A percentile compares a stretch with the other conserved stretches of the same genome.
phyloP scores from a whole-genome alignment of 2,329 filamentous ascomycete species.

The Microdochium bolleyi region DNA sequence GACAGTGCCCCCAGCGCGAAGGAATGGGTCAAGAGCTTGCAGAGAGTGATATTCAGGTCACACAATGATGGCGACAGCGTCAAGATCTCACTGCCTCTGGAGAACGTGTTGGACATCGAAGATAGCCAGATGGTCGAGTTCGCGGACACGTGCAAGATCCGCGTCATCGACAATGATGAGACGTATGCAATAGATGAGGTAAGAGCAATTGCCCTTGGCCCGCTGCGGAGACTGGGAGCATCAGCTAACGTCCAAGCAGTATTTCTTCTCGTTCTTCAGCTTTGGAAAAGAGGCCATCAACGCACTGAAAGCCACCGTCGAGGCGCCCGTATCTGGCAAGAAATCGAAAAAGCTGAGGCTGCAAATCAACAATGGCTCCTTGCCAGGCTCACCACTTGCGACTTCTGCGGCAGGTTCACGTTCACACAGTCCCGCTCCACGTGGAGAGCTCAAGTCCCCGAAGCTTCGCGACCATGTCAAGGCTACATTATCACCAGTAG shows the following conservation, averaged over 20 bases:
- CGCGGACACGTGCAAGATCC: constrained; percentile 87
- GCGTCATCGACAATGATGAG: constrained; percentile 88
- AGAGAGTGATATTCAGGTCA: constrained; percentile 90
- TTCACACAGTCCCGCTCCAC: constrained; percentile 1
- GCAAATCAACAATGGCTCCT: not conserved
- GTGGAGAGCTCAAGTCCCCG: constrained; percentile 21
- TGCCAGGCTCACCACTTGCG: not conserved
- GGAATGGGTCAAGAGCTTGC: constrained; percentile 92
- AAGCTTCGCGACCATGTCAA: constrained; percentile 49
- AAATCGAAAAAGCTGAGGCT: constrained; percentile 8
- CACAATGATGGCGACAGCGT: constrained; percentile 96
- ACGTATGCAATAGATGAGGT: constrained; percentile 94
- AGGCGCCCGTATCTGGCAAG: not conserved
- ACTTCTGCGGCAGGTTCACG: not conserved
- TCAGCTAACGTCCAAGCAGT: constrained; percentile 41
- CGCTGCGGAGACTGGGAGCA: not conserved
- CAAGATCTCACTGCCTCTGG: constrained; percentile 85
- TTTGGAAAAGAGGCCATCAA: constrained; percentile 77
- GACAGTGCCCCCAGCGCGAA: constrained; percentile 83
- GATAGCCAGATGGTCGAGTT: constrained; percentile 86
- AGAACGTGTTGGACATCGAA: constrained; percentile 87
- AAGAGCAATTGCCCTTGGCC: constrained; percentile 13
- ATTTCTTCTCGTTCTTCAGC: constrained; percentile 94
- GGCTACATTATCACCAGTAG: constrained; percentile 50
- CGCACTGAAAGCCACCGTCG: constrained; percentile 63